Evolutionary conservation across 257 asterid species (phyloP).

Genomic region (Cinchona pubescens): DNA sequence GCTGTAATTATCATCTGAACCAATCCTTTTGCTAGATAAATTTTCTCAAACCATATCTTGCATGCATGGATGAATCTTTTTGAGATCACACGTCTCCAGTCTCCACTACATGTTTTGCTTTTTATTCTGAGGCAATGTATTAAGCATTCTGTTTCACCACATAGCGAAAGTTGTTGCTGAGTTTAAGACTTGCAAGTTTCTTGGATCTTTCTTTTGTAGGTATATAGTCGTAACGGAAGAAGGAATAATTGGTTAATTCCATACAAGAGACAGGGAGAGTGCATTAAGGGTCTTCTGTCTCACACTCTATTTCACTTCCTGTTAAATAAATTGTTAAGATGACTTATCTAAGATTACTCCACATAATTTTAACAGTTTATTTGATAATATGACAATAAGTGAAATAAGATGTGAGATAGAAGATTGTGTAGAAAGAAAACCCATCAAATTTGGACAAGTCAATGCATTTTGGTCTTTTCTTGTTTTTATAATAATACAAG

Average conservation of each 20-base stretch:
- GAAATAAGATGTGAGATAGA: too few relatives aligned
- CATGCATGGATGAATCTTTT: conserved; percentile 39
- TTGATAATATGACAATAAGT: too few relatives aligned
- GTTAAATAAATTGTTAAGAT: too few relatives aligned
- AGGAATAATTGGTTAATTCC: conserved; percentile 8
- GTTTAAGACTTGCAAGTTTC: not conserved
- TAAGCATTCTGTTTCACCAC: not conserved
- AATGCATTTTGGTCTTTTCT: not conserved
- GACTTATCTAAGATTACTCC: too few relatives aligned
- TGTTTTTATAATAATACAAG: not conserved
- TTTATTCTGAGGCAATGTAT: not conserved
- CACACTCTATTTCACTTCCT: too few relatives aligned
- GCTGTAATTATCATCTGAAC: too few relatives aligned
- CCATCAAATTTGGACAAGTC: not conserved
- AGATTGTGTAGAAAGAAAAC: not conserved
- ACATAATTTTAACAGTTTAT: too few relatives aligned
- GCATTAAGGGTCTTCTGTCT: too few relatives aligned
- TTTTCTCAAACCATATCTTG: conserved; percentile 41
- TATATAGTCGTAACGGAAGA: not conserved
- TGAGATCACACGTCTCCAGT: not conserved
- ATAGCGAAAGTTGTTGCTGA: not conserved
- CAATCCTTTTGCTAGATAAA: conserved; percentile 33
- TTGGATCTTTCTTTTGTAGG: not conserved
- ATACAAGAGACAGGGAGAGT: too few relatives aligned
- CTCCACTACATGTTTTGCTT: not conserved